Conservation (phyloP, 345 rosid genomes). For the Gossypium arboreum region DNA sequence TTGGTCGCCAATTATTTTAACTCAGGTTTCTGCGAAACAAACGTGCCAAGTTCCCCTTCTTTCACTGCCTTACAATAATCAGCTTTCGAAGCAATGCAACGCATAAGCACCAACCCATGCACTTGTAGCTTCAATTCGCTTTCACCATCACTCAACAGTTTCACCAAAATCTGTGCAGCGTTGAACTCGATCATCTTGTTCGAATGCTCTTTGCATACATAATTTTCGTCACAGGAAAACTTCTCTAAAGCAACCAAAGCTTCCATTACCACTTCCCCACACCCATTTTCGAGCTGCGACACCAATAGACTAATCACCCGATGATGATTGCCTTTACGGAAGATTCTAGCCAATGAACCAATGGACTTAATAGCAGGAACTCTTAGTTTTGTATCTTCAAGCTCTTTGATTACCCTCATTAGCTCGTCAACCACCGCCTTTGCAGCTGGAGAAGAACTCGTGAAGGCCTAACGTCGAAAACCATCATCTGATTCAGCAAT, state of each 20-base stretch:
- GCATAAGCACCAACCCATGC: conserved; percentile 52
- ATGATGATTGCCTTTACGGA: conserved; percentile 62
- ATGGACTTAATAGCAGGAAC: conserved; percentile 61
- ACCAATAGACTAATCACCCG: conserved; percentile 52
- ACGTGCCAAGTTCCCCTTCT: conserved; percentile 32
- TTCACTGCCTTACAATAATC: conserved; percentile 49
- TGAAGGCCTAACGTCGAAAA: conserved; percentile 69
- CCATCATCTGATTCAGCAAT: conserved; percentile 59
- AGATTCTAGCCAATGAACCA: conserved; percentile 80
- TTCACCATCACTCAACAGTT: conserved; percentile 50
- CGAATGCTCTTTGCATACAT: conserved; percentile 49
- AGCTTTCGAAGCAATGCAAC: conserved; percentile 34
- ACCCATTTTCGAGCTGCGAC: conserved; percentile 38
- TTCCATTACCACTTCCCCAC: conserved; percentile 53
- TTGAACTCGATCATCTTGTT: conserved; percentile 56
- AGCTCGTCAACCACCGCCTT: conserved; percentile 77
- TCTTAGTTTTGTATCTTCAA: conserved; percentile 27
- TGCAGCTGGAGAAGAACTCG: conserved; percentile 67
- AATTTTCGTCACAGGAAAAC: conserved; percentile 54
- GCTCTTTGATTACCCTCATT: conserved; percentile 46
- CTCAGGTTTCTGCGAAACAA: neutral
- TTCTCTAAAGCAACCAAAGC: conserved; percentile 61
- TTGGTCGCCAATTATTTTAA: neutral
- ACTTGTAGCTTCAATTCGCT: conserved; percentile 28
- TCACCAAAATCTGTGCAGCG: conserved; percentile 49